Evolutionary conservation across 306 rosid species (phyloP), one percentile per base, ranked within the genome.

Genomic region (Malus asiatica): DNA sequence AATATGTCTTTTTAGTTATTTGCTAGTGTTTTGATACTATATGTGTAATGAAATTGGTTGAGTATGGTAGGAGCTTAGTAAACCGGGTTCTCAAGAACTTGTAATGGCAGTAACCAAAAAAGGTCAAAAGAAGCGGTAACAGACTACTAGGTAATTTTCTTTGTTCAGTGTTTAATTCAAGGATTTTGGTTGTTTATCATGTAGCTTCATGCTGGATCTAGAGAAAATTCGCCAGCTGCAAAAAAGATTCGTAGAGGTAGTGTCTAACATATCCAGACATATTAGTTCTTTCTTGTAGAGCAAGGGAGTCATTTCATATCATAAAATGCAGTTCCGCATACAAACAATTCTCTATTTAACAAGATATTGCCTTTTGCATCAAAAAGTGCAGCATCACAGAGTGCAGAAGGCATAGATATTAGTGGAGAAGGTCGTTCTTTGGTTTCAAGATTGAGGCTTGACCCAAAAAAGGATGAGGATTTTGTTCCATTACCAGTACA

Each of bases 401-500:
- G 80, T 80, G 82, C 76, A 69, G 89, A 84, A 78, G 79, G 74
- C 71, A 66, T 77, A 81, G 87, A 85, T 77, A 66, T 79, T 61
- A 33, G 86, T 38, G 87, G 62, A 68, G 76, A 76, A 63, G 67
- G 93, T 30, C 85, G 88, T 78, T 86, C 97, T 71, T 80, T 95
- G 73, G 89, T 89, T 76, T 90, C 96, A 78, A 86, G 84, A 81
- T 80, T 92, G 88, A 90, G 87, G 89, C 86, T 89, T 76, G 92
- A 92, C 76, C 90, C 84, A 22, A 76, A 40, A 61, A 88, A 82
- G 83, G 97, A 90, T 75, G 51, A 70, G 4, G 96, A 87, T 85
- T 95, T 95, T 83, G 87, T 83, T 77, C 97, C 97, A 52, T 82
- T 95, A 77, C 97, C 99, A 0, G 75, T 83, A 55, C 99, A 95